Conservation (phyloP, 2,329 filamentous ascomycete genomes). For the Monosporascus sp. region DNA sequence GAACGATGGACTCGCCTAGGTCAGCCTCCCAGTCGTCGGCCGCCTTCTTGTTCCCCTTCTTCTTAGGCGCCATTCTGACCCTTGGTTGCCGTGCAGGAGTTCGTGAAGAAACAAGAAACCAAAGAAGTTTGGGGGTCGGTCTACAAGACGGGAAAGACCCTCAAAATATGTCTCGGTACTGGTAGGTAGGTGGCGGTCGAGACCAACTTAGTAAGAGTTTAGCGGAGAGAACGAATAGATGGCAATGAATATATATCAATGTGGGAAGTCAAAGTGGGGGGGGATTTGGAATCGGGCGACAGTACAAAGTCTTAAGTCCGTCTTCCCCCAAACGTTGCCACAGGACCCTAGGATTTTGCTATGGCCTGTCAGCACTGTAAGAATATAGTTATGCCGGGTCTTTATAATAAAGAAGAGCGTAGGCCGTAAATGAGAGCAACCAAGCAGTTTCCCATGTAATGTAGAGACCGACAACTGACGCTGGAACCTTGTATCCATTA, state of each 20-base stretch:
- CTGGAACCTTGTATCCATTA: too few species aligned
- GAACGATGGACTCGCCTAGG: conserved; percentile 70
- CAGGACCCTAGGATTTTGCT: too few species aligned
- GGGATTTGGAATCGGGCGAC: background rate
- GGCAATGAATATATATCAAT: background rate
- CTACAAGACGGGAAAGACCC: background rate
- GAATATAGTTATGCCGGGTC: too few species aligned
- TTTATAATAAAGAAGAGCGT: background rate
- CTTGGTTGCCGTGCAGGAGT: background rate
- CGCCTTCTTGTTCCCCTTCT: conserved; percentile 80
- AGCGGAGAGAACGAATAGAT: background rate
- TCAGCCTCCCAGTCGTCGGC: conserved; percentile 95
- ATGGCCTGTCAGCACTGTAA: too few species aligned
- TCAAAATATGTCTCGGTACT: background rate
- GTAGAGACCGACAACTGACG: too few species aligned
- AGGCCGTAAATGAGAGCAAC: background rate
- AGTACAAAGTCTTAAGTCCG: background rate
- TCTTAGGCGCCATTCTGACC: conserved; percentile 80
- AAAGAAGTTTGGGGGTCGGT: background rate
- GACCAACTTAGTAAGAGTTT: background rate
- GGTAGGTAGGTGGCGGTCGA: background rate
- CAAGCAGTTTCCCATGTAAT: background rate
- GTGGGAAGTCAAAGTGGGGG: background rate
- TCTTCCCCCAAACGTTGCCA: background rate
- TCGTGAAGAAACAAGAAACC: background rate